These are phyloP conservation scores for Vaccinium macrocarpon DNA, from an alignment of 148 eudicot genomes.

Conservation along the genomic window DNA sequence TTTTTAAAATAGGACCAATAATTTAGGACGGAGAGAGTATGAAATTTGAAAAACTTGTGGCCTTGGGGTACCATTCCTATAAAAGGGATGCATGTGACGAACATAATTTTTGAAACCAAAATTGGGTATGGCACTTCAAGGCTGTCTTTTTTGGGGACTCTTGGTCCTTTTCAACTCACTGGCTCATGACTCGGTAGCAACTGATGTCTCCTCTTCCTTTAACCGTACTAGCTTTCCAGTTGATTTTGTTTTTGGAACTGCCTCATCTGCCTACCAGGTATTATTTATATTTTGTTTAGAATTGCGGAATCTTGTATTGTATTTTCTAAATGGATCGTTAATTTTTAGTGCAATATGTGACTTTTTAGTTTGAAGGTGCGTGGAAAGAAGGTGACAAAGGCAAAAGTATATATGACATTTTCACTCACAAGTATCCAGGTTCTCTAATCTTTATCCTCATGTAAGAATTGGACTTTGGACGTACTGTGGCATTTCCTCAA, in stretches of 20 bases:
- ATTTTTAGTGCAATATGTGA: background rate
- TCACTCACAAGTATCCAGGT: background rate
- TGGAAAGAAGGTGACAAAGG: constrained; percentile 4
- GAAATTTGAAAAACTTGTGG: too few relatives aligned
- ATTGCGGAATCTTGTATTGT: background rate
- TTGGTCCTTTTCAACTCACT: background rate
- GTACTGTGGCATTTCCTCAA: too few relatives aligned
- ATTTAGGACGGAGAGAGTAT: too few relatives aligned
- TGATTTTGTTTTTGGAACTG: constrained; percentile 1
- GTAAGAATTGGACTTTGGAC: background rate
- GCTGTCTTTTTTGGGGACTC: background rate
- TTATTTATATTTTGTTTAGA: background rate
- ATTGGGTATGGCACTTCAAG: background rate
- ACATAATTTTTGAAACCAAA: background rate
- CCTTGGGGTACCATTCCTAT: background rate
- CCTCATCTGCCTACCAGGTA: constrained; percentile 11
- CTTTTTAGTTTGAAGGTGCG: constrained; percentile 14
- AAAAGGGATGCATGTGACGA: background rate
- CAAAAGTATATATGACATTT: background rate
- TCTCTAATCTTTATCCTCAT: background rate
- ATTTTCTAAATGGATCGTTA: background rate
- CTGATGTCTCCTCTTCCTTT: background rate
- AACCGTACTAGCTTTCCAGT: background rate
- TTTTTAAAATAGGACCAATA: too few relatives aligned
- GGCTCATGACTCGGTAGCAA: background rate